These are phyloP conservation scores for Terana coerulea DNA, from an alignment of 768 basidiomycete species.

Conservation along the genomic window DNA sequence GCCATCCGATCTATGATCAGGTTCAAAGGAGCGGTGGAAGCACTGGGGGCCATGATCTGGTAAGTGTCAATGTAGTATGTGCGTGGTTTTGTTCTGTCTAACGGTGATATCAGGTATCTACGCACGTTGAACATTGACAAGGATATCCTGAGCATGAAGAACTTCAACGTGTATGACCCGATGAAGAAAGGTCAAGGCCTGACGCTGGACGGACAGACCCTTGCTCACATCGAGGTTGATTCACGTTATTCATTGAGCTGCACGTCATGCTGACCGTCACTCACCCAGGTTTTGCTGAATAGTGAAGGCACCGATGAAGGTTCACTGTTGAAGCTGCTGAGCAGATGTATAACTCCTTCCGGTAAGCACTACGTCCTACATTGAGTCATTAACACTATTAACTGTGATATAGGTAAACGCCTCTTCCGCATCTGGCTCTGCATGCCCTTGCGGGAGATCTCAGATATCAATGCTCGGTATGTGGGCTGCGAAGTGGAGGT, in stretches of 20 bases:
- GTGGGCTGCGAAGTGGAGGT: slow-evolving; percentile 11
- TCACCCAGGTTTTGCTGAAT: slow-evolving; percentile 71
- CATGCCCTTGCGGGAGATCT: slow-evolving; percentile 77
- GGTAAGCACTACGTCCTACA: slow-evolving; percentile 43
- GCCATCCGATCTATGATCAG: slow-evolving; percentile 72
- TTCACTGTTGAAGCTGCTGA: slow-evolving; percentile 76
- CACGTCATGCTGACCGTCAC: slow-evolving; percentile 3
- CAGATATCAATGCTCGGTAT: slow-evolving; percentile 87
- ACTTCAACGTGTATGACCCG: slow-evolving; percentile 97
- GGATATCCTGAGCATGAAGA: slow-evolving; percentile 92
- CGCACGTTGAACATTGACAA: slow-evolving; percentile 94
- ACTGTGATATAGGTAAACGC: slow-evolving; percentile 64
- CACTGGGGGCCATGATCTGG: slow-evolving; percentile 92
- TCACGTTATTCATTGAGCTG: background rate
- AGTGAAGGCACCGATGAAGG: slow-evolving; percentile 94
- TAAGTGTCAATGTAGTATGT: slow-evolving; percentile 29
- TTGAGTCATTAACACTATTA: slow-evolving; percentile 5
- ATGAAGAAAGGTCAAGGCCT: slow-evolving; percentile 86
- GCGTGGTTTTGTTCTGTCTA: background rate
- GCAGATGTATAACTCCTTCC: slow-evolving; percentile 86
- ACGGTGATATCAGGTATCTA: slow-evolving; percentile 56
- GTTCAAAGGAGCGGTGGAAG: slow-evolving; percentile 68
- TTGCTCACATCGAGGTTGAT: slow-evolving; percentile 88
- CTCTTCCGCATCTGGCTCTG: slow-evolving; percentile 97
- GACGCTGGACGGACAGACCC: slow-evolving; percentile 89